Evolutionary conservation across 331 rosid species (phyloP).

Genomic region (Spiraea crenata): DNA sequence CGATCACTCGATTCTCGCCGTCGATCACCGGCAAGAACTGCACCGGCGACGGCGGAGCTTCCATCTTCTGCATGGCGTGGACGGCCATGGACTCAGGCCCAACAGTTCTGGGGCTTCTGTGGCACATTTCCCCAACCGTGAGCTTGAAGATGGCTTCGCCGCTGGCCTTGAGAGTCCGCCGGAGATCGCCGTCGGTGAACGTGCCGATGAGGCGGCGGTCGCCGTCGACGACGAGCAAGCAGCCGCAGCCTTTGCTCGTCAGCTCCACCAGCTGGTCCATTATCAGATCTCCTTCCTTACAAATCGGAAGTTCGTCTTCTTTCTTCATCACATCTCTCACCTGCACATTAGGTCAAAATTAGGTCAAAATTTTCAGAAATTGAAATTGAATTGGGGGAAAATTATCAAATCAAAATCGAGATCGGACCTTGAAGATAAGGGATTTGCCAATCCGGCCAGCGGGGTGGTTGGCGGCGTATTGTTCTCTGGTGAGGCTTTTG

Average conservation of each 20-base stretch:
- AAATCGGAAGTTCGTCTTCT: constrained; percentile 81
- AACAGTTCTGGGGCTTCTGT: constrained; percentile 80
- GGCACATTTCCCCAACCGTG: constrained; percentile 89
- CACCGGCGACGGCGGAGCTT: constrained; percentile 94
- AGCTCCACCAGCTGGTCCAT: constrained; percentile 94
- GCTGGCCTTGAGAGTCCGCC: constrained; percentile 90
- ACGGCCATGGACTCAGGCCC: constrained; percentile 89
- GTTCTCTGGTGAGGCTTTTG: constrained; percentile 70
- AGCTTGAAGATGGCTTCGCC: constrained; percentile 92
- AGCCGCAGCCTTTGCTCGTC: constrained; percentile 93
- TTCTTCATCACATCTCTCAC: constrained; percentile 94
- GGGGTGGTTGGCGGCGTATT: constrained; percentile 92
- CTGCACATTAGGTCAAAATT: constrained; percentile 25
- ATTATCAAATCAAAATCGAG: background rate
- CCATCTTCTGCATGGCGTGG: constrained; percentile 97
- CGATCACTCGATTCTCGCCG: constrained; percentile 58
- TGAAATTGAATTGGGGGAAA: background rate
- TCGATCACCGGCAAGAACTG: constrained; percentile 89
- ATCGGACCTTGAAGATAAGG: constrained; percentile 83
- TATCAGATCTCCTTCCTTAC: constrained; percentile 82
- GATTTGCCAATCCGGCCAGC: constrained; percentile 94
- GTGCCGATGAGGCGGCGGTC: constrained; percentile 69
- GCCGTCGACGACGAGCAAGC: constrained; percentile 78
- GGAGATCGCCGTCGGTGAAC: constrained; percentile 94
- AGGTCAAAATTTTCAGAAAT: too few relatives aligned